Evolutionary conservation across 345 rosid genomes (phyloP), one percentile per base, ranked within the genome.

Genomic region (Lepidium sativum): DNA sequence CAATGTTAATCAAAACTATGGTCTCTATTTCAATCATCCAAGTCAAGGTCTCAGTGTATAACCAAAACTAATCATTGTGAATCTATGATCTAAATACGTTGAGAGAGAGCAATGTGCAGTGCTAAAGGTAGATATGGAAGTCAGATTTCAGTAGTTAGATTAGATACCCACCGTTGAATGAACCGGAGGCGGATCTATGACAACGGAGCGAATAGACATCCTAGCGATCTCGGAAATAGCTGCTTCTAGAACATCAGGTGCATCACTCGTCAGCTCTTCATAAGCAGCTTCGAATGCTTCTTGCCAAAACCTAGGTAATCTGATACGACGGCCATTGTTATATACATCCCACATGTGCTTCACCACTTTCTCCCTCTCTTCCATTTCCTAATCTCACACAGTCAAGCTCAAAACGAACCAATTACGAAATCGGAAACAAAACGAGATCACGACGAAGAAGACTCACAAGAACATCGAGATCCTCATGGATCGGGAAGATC

Each of bases 341-440:
- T 88, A 85, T 54, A 81, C 86, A 76, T 88, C 96, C 92, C 92
- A 88, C 88, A 86, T 88, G 34, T 84, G 96, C 78, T 81, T 85
- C 82, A 88, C 92, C 59, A 82, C 92, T 70, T 84, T 88, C 84
- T 84, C 96, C 75, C 92, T 77, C 80, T 86, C 96, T 72, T 88
- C 96, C 89, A 82, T 84, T 76, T 88, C 96, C 90, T 88, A 65
- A 35, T 33, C 57, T 64, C 44, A 27, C 23, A 27, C 21, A 59
- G 60, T 17, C 8, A 54, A 48, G 15, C 23, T 34, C 23, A 13
- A 5, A 31, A 73, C 14, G 10, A 41, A 66, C 7, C 5, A 23
- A 45, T 13, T 9, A 32, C 31, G 5, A 9, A 54, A n/a, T n/a
- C n/a, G n/a, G n/a, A 44, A 4, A 18, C 7, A 16, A 75, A 67